phyloP scores from a whole-genome alignment of 2,329 filamentous ascomycete species.

The Mariannaea elegans region DNA sequence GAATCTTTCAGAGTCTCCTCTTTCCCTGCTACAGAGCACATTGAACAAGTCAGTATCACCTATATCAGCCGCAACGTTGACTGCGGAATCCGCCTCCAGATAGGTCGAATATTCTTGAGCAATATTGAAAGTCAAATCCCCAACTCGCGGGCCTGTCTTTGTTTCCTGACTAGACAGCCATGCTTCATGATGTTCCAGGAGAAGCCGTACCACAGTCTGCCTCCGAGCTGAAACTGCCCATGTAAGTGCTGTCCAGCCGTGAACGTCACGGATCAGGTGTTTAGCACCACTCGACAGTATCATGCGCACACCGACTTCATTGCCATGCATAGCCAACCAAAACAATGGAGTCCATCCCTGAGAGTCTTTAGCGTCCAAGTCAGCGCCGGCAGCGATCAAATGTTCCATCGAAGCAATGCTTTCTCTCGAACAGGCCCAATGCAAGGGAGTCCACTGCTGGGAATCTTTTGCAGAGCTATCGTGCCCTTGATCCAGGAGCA shows the following conservation, averaged over 20 bases:
- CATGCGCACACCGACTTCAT: not conserved
- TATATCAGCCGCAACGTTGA: not conserved
- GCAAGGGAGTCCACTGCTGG: constrained; percentile 1
- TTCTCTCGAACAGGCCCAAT: not conserved
- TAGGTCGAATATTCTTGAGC: not conserved
- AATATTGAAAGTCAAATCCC: not conserved
- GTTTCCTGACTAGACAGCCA: not conserved
- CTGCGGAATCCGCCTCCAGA: not conserved
- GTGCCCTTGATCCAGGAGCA: not conserved
- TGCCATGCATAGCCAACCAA: not conserved
- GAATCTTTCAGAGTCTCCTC: not conserved
- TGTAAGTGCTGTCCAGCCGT: not conserved
- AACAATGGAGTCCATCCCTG: constrained; percentile 3
- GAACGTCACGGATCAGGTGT: not conserved
- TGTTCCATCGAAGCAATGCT: not conserved
- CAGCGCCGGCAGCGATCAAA: not conserved
- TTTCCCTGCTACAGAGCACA: not conserved
- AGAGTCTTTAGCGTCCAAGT: not conserved
- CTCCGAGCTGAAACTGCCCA: not conserved
- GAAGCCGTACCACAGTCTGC: not conserved
- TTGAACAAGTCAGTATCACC: not conserved
- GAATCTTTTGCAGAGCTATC: not conserved
- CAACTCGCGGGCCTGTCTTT: not conserved
- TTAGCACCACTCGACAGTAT: not conserved
- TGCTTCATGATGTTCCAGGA: not conserved